Evolutionary conservation across 1,284 basidiomycete species (phyloP).

Genomic region (Cutaneotrichosporon dermatis): DNA sequence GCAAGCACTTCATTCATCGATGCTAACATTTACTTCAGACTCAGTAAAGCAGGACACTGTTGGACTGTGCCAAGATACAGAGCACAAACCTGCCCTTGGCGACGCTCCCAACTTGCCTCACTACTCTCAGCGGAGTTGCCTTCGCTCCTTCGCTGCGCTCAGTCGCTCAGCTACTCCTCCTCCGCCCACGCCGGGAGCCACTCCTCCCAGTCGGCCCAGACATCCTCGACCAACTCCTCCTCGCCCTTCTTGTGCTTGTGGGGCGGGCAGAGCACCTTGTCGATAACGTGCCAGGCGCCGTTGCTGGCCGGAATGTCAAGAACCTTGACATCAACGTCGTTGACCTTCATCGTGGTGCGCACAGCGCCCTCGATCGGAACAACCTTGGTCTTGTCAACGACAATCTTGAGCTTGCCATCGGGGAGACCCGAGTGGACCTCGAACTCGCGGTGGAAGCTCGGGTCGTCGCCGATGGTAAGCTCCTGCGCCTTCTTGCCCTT

Average conservation of each 20-base stretch:
- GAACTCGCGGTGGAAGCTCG: constrained; percentile 53
- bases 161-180: not conserved
- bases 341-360: constrained; percentile 55
- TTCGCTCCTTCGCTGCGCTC: no score
- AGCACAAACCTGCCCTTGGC: no score
- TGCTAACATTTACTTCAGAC: no score
- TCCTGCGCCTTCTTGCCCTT: not conserved
- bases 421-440: constrained; percentile 55
- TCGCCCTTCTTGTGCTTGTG: constrained; percentile 32
- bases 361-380: constrained; percentile 47
- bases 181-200: constrained; percentile 24
- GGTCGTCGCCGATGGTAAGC: constrained; percentile 34
- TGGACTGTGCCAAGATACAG: no score
- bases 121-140: no score
- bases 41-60: no score
- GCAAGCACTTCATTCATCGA: no score
- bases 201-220: constrained; percentile 62
- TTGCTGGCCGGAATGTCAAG: constrained; percentile 59
- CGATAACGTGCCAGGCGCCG: constrained; percentile 59
- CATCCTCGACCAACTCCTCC: constrained; percentile 37
- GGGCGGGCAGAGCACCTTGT: constrained; percentile 56
- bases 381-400: constrained; percentile 55
- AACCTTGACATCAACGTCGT: constrained; percentile 53
- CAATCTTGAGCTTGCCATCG: constrained; percentile 54
- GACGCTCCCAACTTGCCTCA: no score